Evolutionary conservation across 257 asterid genomes (phyloP).

Genomic region (Plantago major): DNA sequence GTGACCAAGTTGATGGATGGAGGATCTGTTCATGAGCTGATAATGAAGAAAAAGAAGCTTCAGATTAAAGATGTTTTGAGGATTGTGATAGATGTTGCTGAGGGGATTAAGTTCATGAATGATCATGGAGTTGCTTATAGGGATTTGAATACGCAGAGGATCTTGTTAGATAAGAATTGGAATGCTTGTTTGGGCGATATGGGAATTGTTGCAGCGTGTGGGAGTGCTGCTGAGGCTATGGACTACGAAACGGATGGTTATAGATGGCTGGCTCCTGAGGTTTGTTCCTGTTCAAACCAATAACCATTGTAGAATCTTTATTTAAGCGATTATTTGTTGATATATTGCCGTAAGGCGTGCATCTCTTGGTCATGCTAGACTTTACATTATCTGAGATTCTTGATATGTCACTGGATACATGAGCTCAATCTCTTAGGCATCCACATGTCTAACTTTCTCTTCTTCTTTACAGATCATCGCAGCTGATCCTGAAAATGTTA

Average conservation of each 20-base stretch:
- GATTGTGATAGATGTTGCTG: slow-evolving; percentile 70
- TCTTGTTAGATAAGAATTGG: slow-evolving; percentile 76
- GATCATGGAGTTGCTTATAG: slow-evolving; percentile 85
- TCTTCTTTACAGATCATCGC: slow-evolving; percentile 63
- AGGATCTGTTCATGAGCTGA: slow-evolving; percentile 72
- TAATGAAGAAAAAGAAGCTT: slow-evolving; percentile 72
- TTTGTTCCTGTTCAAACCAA: slow-evolving; percentile 25
- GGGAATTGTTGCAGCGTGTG: slow-evolving; percentile 91
- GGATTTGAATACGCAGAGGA: slow-evolving; percentile 86
- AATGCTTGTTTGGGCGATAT: slow-evolving; percentile 92
- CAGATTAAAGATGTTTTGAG: slow-evolving; percentile 64
- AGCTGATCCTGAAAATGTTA: slow-evolving; percentile 90
- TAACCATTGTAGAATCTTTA: neutral
- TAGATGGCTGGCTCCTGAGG: slow-evolving; percentile 99
- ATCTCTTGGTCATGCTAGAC: slow-evolving; percentile 2
- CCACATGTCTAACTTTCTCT: slow-evolving; percentile 15
- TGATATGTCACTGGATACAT: neutral
- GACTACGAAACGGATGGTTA: slow-evolving; percentile 98
- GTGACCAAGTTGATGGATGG: slow-evolving; percentile 91
- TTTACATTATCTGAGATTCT: neutral
- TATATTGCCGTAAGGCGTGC: slow-evolving; percentile 10
- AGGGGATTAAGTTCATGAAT: slow-evolving; percentile 86
- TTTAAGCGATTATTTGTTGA: slow-evolving; percentile 6
- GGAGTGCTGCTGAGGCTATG: slow-evolving; percentile 80
- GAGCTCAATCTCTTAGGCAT: neutral